These are phyloP conservation scores for Tephrocybe rancida DNA, from an alignment of 768 basidiomycete species.

Conservation along the genomic window DNA sequence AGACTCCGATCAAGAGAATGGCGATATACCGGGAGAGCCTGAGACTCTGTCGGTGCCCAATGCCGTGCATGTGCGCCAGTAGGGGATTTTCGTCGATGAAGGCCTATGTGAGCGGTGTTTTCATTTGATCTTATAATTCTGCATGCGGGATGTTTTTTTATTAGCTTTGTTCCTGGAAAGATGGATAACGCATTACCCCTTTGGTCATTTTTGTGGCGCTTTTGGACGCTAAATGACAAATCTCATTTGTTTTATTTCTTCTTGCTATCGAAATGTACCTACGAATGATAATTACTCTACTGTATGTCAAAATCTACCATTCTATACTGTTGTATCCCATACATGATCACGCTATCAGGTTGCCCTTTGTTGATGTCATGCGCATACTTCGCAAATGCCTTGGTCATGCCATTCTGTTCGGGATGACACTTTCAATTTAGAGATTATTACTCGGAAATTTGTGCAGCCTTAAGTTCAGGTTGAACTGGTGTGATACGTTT, in stretches of 20 bases:
- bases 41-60: background rate
- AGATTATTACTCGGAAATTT: too few species aligned
- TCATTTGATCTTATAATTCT: background rate
- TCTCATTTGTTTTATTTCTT: background rate
- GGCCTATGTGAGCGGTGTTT: too few species aligned
- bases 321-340: too few species aligned
- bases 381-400: too few species aligned
- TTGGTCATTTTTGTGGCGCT: background rate
- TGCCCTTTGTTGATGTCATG: too few species aligned
- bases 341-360: too few species aligned
- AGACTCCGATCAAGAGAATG: background rate
- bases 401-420: too few species aligned
- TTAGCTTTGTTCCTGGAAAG: background rate
- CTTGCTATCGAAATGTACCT: background rate
- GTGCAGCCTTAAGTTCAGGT: too few species aligned
- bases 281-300: too few species aligned
- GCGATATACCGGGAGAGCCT: background rate
- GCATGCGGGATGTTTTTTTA: background rate
- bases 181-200: background rate
- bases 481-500: too few species aligned
- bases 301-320: too few species aligned
- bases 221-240: background rate
- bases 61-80: conserved; percentile 3
- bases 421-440: too few species aligned
- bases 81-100: background rate